Evolutionary conservation across 768 basidiomycete genomes (phyloP), one percentile per base, ranked within the genome.

Genomic region (Kwoniella bestiolae): DNA sequence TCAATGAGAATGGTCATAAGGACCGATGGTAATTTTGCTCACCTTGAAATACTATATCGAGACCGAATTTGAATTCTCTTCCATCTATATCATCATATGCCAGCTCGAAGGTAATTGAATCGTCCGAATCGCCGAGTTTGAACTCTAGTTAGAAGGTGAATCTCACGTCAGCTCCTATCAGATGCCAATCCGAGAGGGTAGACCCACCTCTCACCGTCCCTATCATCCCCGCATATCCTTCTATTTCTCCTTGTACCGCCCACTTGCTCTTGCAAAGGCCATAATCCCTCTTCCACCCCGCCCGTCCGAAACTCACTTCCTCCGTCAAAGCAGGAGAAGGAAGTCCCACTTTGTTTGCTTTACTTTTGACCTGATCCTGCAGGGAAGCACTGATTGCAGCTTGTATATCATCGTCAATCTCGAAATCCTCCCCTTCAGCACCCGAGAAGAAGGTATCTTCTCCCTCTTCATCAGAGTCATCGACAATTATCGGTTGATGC

Each of bases 181-280:
- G 38, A 8, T 41, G 38, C 18, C 8, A 41, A 41, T 8, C 8
- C 38, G 38, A 8, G 18, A 41, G 38, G 18, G 38, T n/a, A 26
- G 23, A 56, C 69, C 62, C 28, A 70, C 73, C 44, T 23, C 41
- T 32, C 0, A 74, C 52, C 3, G 29, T 58, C 12, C 57, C 69
- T 23, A 56, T 25, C 67, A 74, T 69, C n/a, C 73, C 73, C 3
- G 57, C 73, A 53, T 70, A 74, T 5, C 73, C 73, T 35, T 71
- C 65, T 18, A 74, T 45, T 14, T 47, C 44, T 29, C 66, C 66
- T 23, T 29, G 12, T 29, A 46, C 31, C 1, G 41, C 68, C 59
- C 45, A 62, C 46, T 35, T 38, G 28, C 28, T 14, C 56, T 55
- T 60, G 35, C 63, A 67, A 3, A 9, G n/a, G 23, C 29, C 16